Evolutionary conservation across 1,284 basidiomycete species (phyloP).

Genomic region (Ustilago tritici): DNA sequence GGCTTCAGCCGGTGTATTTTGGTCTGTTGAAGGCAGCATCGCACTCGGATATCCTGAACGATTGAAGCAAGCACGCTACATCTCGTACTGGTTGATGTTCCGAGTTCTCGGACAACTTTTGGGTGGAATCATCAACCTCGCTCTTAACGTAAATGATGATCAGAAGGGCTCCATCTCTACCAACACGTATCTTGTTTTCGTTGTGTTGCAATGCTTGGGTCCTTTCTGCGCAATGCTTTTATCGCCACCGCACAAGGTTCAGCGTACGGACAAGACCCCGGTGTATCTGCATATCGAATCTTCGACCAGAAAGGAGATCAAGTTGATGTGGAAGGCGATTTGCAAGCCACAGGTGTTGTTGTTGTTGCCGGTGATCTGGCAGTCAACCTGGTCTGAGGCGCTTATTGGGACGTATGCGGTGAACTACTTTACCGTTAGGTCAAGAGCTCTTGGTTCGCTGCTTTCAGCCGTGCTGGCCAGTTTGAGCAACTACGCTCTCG

Average conservation of each 20-base stretch:
- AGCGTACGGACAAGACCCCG: slow-evolving; percentile 67
- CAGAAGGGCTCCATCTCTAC: slow-evolving; percentile 65
- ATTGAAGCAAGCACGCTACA: slow-evolving; percentile 62
- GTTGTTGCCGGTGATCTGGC: slow-evolving; percentile 60
- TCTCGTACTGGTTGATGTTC: slow-evolving; percentile 69
- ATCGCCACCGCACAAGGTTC: slow-evolving; percentile 68
- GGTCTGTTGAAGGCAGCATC: slow-evolving; percentile 61
- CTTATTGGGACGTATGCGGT: slow-evolving; percentile 67
- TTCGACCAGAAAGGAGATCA: slow-evolving; percentile 56
- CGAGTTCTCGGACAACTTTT: slow-evolving; percentile 66
- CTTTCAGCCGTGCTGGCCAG: slow-evolving; percentile 65
- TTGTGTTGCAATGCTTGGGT: slow-evolving; percentile 68
- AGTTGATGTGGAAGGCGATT: slow-evolving; percentile 57
- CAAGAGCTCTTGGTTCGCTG: slow-evolving; percentile 70
- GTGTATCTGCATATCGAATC: slow-evolving; percentile 64
- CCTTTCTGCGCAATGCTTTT: slow-evolving; percentile 68
- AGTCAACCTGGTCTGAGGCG: slow-evolving; percentile 60
- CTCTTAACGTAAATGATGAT: slow-evolving; percentile 65
- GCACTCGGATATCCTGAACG: slow-evolving; percentile 67
- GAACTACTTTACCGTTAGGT: slow-evolving; percentile 58
- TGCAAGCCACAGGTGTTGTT: slow-evolving; percentile 55
- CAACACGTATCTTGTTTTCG: slow-evolving; percentile 70
- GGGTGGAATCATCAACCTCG: slow-evolving; percentile 70
- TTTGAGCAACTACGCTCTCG: slow-evolving; percentile 66
- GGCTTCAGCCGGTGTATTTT: slow-evolving; percentile 70